These are phyloP conservation scores for Picochlorum sp. DNA, from an alignment of 139 green algal species.

Conservation along the genomic window DNA sequence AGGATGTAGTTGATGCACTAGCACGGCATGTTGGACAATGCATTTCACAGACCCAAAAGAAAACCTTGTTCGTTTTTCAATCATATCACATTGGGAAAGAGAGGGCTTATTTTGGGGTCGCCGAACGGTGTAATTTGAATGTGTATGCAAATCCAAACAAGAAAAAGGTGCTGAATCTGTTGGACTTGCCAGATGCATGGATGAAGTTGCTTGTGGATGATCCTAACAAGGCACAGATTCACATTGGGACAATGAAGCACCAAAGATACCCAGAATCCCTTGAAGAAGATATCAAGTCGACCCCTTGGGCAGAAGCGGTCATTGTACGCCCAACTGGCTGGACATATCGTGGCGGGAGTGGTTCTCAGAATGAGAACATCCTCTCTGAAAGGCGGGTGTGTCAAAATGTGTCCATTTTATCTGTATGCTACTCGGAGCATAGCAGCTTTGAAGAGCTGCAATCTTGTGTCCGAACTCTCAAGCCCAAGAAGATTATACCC, in stretches of 20 bases:
- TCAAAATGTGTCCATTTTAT: slow-evolving; percentile 56
- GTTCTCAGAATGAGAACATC: neutral
- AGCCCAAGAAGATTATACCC: slow-evolving; percentile 44
- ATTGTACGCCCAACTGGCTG: slow-evolving; percentile 3
- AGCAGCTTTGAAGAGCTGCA: slow-evolving; percentile 57
- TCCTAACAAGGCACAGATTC: neutral
- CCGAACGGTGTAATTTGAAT: slow-evolving; percentile 49
- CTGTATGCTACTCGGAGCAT: slow-evolving; percentile 77
- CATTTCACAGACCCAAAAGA: slow-evolving; percentile 71
- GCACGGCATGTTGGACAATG: neutral
- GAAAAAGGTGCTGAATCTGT: slow-evolving; percentile 45
- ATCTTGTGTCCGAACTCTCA: slow-evolving; percentile 60
- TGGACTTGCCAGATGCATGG: slow-evolving; percentile 37
- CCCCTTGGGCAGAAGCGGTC: neutral
- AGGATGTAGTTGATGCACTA: slow-evolving; percentile 45
- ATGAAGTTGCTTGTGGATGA: neutral
- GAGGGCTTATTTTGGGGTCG: slow-evolving; percentile 76
- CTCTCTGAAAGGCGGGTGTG: neutral
- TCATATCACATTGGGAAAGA: slow-evolving; percentile 90
- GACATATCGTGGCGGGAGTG: neutral
- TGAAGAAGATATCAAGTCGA: neutral
- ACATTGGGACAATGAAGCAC: neutral
- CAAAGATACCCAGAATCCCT: neutral
- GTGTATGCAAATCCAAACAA: slow-evolving; percentile 68
- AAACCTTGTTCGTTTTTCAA: slow-evolving; percentile 83